phyloP scores from a whole-genome alignment of 495 filamentous ascomycete species.

The Pyrenopolyporus hunteri region DNA sequence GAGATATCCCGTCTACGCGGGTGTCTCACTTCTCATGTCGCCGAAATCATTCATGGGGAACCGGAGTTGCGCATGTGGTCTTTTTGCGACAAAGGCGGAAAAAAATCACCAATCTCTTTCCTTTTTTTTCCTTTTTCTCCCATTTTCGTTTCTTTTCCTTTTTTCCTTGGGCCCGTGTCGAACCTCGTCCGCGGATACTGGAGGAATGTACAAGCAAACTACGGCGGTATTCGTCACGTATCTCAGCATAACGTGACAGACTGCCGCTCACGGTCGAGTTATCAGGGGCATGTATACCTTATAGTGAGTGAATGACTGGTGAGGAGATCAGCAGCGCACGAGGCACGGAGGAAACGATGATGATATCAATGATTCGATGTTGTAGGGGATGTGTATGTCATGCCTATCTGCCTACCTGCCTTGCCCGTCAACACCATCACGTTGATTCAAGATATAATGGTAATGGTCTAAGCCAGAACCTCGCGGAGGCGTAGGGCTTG shows the following conservation, averaged over 20 bases:
- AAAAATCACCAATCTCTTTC: conserved; percentile 12
- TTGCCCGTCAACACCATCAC: conserved; percentile 1
- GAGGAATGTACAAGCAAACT: not conserved
- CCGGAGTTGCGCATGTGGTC: conserved; percentile 33
- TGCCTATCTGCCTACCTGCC: not conserved
- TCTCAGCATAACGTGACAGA: too few relatives aligned
- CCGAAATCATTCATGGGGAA: conserved; percentile 26
- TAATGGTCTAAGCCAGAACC: not conserved
- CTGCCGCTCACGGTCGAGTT: too few relatives aligned
- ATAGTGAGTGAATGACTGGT: not conserved
- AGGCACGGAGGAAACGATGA: conserved; percentile 9
- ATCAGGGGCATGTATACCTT: too few relatives aligned
- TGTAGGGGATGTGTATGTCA: conserved; percentile 2
- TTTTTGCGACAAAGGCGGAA: conserved; percentile 37
- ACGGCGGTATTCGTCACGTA: too few relatives aligned
- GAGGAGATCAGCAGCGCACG: not conserved
- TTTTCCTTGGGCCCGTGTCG: conserved; percentile 15
- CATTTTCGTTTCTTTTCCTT: too few relatives aligned
- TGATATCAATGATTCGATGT: conserved; percentile 20
- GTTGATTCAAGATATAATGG: not conserved
- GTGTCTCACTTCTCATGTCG: conserved; percentile 15
- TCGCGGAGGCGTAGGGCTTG: not conserved
- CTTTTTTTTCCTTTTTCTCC: not conserved
- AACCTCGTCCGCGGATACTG: conserved; percentile 5
- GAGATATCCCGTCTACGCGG: not conserved